phyloP scores from a whole-genome alignment of 2,329 filamentous ascomycete genomes.

The Colletotrichum neosansevieriae region DNA sequence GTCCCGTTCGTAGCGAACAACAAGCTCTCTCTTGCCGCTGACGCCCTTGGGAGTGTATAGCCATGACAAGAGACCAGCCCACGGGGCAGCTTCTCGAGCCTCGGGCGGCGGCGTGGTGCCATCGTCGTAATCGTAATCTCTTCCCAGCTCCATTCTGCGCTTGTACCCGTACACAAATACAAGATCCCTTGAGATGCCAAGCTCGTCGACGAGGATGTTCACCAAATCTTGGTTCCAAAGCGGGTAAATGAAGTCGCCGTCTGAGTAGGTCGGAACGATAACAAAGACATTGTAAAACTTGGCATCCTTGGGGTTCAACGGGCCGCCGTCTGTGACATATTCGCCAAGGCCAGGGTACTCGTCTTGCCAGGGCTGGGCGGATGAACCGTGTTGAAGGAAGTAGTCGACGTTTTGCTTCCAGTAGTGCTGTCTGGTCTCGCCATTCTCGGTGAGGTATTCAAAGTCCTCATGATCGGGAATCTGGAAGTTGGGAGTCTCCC shows the following conservation, averaged over 20 bases:
- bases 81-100: constrained; percentile 13
- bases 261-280: constrained; percentile 14
- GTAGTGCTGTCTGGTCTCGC: constrained; percentile 2
- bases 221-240: constrained; percentile 3
- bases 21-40: constrained; percentile 22
- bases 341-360: constrained; percentile 18
- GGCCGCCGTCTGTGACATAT: background rate
- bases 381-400: constrained; percentile 23
- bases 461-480: background rate
- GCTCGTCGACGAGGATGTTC: constrained; percentile 8
- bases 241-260: constrained; percentile 7
- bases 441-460: background rate
- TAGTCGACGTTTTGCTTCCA: constrained; percentile 28
- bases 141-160: background rate
- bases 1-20: constrained; percentile 36
- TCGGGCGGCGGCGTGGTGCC: constrained; percentile 10
- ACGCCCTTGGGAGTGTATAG: constrained; percentile 29
- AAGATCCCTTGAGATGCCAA: constrained; percentile 19
- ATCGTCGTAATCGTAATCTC: constrained; percentile 9
- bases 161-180: constrained; percentile 29
- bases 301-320: constrained; percentile 8
- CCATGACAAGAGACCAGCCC: constrained; percentile 32
- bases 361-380: background rate
- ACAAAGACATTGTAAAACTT: constrained; percentile 33
- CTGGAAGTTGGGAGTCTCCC: constrained; percentile 39